Evolutionary conservation across 108 stramenopile genomes (phyloP).

Genomic region (Aurantiochytrium sp.): DNA sequence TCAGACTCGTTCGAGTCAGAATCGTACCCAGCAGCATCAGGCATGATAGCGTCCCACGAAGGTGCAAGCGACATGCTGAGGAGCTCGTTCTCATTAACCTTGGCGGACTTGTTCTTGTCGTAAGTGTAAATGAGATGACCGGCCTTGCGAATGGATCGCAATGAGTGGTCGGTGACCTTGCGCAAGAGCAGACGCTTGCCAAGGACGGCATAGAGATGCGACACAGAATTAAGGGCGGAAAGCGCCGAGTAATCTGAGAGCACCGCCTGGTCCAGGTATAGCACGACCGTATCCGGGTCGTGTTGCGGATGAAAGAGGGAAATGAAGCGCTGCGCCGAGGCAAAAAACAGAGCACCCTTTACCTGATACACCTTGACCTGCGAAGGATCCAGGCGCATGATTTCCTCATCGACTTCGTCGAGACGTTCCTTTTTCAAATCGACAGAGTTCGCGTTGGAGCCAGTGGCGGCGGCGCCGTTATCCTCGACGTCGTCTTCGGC

Average conservation of each 20-base stretch:
- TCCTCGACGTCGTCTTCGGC: constrained; percentile 22
- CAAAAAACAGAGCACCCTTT: constrained; percentile 34
- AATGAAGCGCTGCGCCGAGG: constrained; percentile 20
- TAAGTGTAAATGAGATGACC: background rate
- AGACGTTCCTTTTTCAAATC: background rate
- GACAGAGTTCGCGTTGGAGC: background rate
- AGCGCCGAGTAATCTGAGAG: constrained; percentile 39
- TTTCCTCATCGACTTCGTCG: background rate
- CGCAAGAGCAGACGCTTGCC: constrained; percentile 28
- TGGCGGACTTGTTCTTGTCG: background rate
- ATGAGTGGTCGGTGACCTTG: constrained; percentile 21
- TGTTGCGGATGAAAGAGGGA: constrained; percentile 26
- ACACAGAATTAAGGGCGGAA: constrained; percentile 20
- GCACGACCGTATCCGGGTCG: constrained; percentile 30
- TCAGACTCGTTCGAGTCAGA: background rate
- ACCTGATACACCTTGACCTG: constrained; percentile 31
- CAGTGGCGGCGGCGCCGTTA: background rate
- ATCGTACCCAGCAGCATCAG: background rate
- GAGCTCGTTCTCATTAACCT: background rate
- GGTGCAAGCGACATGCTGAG: background rate
- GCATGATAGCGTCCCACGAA: background rate
- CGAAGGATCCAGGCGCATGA: background rate
- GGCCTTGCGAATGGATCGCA: constrained; percentile 9
- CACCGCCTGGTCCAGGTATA: constrained; percentile 28
- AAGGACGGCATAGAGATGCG: constrained; percentile 18